Conservation (phyloP, 2,329 filamentous ascomycete genomes). For the Myriangium duriaei region DNA sequence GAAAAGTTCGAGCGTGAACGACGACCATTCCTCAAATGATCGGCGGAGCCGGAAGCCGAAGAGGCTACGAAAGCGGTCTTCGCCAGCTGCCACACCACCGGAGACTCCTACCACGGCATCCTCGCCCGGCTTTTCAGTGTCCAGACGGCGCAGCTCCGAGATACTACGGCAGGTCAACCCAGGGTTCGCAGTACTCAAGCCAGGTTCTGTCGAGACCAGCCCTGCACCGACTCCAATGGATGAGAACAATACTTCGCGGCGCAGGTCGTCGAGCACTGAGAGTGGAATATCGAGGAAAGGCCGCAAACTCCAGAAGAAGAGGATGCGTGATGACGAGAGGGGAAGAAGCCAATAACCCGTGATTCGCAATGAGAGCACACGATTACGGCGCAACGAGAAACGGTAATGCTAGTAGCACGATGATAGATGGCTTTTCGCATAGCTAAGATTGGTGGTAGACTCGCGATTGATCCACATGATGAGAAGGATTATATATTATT, state of each 20-base stretch:
- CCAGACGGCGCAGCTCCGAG: slow-evolving; percentile 8
- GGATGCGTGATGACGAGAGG: slow-evolving; percentile 1
- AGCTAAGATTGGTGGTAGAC: no score
- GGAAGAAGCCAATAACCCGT: slow-evolving; percentile 5
- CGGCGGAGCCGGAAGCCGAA: background rate
- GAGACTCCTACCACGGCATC: background rate
- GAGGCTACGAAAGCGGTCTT: slow-evolving; percentile 4
- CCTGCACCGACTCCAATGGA: slow-evolving; percentile 1
- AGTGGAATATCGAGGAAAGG: slow-evolving; percentile 14
- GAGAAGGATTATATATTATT: no score
- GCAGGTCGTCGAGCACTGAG: slow-evolving; percentile 6
- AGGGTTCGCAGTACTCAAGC: slow-evolving; percentile 25
- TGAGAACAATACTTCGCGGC: background rate
- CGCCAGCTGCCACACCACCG: background rate
- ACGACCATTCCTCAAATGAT: background rate
- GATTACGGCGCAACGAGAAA: no score
- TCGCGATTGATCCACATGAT: no score
- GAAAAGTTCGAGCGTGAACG: slow-evolving; percentile 3
- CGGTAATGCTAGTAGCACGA: no score
- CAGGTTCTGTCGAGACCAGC: slow-evolving; percentile 18
- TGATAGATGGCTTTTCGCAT: no score
- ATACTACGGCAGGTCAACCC: slow-evolving; percentile 14
- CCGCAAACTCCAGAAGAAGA: slow-evolving; percentile 7
- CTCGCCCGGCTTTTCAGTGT: slow-evolving; percentile 5
- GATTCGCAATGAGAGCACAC: no score